A percentile compares a stretch with the other conserved stretches of the same genome.
Evolutionary conservation across 2,329 filamentous ascomycete species (phyloP).

Genomic region (Tetracladium maxilliforme): DNA sequence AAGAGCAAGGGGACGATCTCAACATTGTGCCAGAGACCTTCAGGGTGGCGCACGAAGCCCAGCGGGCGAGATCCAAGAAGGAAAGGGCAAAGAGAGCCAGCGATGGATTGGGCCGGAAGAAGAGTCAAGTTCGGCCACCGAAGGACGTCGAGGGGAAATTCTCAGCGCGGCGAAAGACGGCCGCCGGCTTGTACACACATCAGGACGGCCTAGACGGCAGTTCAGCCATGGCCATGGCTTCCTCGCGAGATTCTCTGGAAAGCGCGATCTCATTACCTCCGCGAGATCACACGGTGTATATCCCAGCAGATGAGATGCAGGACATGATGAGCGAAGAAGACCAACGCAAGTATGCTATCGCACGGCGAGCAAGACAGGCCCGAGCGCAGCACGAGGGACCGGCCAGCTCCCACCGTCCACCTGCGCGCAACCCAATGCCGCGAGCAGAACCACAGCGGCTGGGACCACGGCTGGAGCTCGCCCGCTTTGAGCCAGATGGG

Average conservation of each 20-base stretch:
- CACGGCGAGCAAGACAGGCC: too few species aligned
- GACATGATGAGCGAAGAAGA: slow-evolving; percentile 71
- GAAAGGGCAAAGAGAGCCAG: slow-evolving; percentile 11
- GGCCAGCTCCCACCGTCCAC: too few species aligned
- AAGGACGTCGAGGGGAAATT: slow-evolving; percentile 68
- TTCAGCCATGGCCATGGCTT: slow-evolving; percentile 31
- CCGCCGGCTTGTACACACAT: slow-evolving; percentile 56
- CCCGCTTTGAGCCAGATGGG: too few species aligned
- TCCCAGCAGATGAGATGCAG: slow-evolving; percentile 56
- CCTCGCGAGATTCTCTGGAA: slow-evolving; percentile 51
- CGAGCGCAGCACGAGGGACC: too few species aligned
- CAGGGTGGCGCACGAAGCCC: slow-evolving; percentile 39
- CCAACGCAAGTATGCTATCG: slow-evolving; percentile 55
- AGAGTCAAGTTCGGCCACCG: slow-evolving; percentile 55
- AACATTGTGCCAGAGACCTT: slow-evolving; percentile 86
- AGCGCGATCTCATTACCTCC: slow-evolving; percentile 46
- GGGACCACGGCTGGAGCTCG: too few species aligned
- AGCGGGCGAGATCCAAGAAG: too few species aligned
- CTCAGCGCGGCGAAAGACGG: slow-evolving; percentile 50
- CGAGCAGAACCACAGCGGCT: too few species aligned
- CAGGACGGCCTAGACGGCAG: slow-evolving; percentile 37
- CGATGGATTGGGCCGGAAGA: slow-evolving; percentile 27
- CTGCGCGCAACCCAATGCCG: too few species aligned
- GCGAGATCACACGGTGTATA: slow-evolving; percentile 42
- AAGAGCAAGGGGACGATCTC: slow-evolving; percentile 69